Percentiles rank a stretch among this genome's conserved stretches.
These are phyloP conservation scores for Termitomyces eurrhizus DNA, from an alignment of 768 basidiomycete genomes.

Conservation along the genomic window DNA sequence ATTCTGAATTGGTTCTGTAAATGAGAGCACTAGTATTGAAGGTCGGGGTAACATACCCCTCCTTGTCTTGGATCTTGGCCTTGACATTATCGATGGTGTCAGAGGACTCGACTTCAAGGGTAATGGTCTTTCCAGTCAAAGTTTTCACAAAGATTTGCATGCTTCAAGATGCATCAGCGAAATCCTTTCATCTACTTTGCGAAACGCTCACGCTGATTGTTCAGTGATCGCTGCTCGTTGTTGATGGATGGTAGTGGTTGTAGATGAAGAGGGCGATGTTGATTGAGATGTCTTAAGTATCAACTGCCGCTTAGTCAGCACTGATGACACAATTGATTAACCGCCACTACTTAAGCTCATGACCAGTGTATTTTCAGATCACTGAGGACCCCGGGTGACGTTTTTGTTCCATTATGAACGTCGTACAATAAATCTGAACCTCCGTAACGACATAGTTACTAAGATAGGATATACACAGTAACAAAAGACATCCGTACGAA, in stretches of 20 bases:
- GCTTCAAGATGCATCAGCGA: conserved; percentile 2
- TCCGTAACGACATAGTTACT: background rate
- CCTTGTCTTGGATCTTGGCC: conserved; percentile 14
- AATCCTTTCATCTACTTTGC: no score
- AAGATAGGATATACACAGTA: no score
- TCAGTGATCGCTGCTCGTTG: background rate
- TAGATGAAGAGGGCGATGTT: background rate
- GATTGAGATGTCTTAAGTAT: conserved; percentile 3
- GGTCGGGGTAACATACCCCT: background rate
- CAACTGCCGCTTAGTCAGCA: conserved; percentile 15
- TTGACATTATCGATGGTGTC: conserved; percentile 10
- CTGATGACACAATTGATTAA: background rate
- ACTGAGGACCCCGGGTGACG: background rate
- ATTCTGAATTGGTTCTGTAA: background rate
- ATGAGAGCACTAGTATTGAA: background rate
- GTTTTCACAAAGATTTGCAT: conserved; percentile 21
- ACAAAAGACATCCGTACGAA: no score
- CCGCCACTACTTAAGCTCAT: no score
- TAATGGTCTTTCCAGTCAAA: conserved; percentile 14
- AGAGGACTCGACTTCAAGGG: conserved; percentile 11
- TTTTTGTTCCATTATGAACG: background rate
- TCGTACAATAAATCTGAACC: background rate
- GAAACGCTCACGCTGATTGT: background rate
- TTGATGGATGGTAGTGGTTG: conserved; percentile 11
- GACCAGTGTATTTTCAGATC: no score